Percentiles rank a stretch among this genome's conserved stretches.
Evolutionary conservation across 306 rosid species (phyloP).

Genomic region (Cyclanthera cordifolia): DNA sequence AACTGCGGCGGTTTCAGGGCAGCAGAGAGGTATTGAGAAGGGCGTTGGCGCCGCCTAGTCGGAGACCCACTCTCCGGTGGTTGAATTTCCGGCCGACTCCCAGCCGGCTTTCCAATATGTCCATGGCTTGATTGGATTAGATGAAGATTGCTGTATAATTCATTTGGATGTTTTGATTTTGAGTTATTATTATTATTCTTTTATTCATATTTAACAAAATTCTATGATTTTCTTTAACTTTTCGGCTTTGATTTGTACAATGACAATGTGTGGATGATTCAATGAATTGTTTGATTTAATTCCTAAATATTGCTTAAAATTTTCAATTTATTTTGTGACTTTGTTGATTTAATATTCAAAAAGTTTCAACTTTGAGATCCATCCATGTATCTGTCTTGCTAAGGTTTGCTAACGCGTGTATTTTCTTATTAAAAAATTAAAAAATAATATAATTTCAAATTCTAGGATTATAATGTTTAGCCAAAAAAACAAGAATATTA

Average conservation of each 20-base stretch:
- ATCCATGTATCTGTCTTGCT: neutral
- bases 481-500: too few relatives aligned
- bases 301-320: neutral
- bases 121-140: conserved; percentile 37
- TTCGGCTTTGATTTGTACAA: neutral
- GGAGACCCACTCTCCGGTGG: conserved; percentile 55
- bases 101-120: conserved; percentile 80
- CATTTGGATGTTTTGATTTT: neutral
- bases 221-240: neutral
- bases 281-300: neutral
- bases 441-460: too few relatives aligned
- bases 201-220: neutral
- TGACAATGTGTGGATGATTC: neutral
- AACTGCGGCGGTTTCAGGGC: conserved; percentile 30
- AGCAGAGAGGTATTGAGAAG: conserved; percentile 63
- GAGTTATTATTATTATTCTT: neutral
- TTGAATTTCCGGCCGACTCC: conserved; percentile 75
- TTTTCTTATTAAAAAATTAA: too few relatives aligned
- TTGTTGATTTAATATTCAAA: neutral
- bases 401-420: too few relatives aligned
- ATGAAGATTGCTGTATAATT: too few relatives aligned
- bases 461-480: too few relatives aligned
- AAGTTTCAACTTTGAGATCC: neutral
- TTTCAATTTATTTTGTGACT: neutral
- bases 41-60: conserved; percentile 52